Conservation (phyloP, 306 rosid species). For the Potentilla sterilis region DNA sequence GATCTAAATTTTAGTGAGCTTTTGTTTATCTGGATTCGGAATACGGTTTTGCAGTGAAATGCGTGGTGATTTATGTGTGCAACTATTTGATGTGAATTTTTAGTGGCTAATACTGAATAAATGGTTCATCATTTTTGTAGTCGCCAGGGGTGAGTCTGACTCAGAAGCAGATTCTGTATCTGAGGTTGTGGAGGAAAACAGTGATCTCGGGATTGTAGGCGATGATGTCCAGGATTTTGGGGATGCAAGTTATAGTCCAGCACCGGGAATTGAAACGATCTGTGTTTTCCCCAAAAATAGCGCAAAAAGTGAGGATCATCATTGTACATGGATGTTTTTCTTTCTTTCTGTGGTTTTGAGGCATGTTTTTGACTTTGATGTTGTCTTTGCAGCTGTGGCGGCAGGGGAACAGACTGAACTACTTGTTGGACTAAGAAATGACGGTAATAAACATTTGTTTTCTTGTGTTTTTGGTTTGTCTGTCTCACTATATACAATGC, state of each 20-base stretch:
- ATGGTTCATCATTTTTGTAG: constrained; percentile 33
- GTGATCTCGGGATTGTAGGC: constrained; percentile 72
- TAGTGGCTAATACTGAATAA: neutral
- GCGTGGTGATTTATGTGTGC: neutral
- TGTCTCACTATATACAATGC: neutral
- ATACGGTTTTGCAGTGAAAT: neutral
- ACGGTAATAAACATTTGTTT: constrained; percentile 48
- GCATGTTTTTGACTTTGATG: constrained; percentile 11
- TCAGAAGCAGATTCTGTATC: constrained; percentile 37
- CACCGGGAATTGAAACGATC: constrained; percentile 75
- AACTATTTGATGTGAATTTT: neutral
- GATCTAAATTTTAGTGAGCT: constrained; percentile 3
- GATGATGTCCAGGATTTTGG: constrained; percentile 71
- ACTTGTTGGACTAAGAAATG: constrained; percentile 78
- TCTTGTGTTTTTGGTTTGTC: neutral
- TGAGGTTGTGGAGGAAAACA: constrained; percentile 55
- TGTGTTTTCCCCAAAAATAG: constrained; percentile 73
- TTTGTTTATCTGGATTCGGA: neutral
- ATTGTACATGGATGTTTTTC: neutral
- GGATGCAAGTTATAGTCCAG: constrained; percentile 54
- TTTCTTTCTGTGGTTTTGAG: neutral
- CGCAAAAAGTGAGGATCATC: constrained; percentile 50
- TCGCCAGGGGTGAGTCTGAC: constrained; percentile 67
- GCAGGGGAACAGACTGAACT: constrained; percentile 89
- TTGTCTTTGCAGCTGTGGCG: constrained; percentile 59